Evolutionary conservation across 169 alveolate species (phyloP).

Genomic region (Miamiensis avidus): DNA sequence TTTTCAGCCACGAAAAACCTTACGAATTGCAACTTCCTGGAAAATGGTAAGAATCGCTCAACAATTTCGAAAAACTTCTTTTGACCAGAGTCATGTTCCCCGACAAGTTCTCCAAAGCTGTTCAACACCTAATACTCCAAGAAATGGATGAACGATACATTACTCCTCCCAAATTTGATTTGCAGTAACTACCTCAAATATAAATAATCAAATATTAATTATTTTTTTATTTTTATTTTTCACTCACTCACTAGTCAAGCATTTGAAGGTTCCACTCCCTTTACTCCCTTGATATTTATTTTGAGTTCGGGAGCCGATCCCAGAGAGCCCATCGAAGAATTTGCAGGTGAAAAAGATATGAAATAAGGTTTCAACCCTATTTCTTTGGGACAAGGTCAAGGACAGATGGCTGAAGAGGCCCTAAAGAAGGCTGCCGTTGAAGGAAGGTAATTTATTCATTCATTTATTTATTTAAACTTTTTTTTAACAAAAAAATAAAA

Average conservation of each 20-base stretch:
- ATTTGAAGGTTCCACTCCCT: conserved; percentile 73
- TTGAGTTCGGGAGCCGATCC: conserved; percentile 93
- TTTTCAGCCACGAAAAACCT: conserved; percentile 62
- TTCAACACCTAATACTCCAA: conserved; percentile 66
- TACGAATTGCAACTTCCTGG: conserved; percentile 71
- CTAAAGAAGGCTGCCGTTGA: conserved; percentile 73
- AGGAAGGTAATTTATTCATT: conserved; percentile 34
- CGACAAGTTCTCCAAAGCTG: conserved; percentile 78
- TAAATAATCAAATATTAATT: too few species aligned
- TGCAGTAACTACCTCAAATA: conserved; percentile 32
- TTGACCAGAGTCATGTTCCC: conserved; percentile 77
- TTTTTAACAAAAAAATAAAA: neutral
- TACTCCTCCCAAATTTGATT: conserved; percentile 82
- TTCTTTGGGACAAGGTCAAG: conserved; percentile 88
- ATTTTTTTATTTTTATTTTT: too few species aligned
- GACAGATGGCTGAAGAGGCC: conserved; percentile 75
- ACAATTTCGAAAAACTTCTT: conserved; percentile 25
- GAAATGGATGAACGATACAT: conserved; percentile 81
- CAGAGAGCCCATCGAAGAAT: conserved; percentile 70
- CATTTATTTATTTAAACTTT: neutral
- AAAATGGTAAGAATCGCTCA: conserved; percentile 52
- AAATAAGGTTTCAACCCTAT: conserved; percentile 68
- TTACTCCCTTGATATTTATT: conserved; percentile 83
- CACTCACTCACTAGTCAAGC: conserved; percentile 19
- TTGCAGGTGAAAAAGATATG: conserved; percentile 68